These are phyloP conservation scores for Calocybe gangraenosa DNA, from an alignment of 768 basidiomycete genomes.

Conservation along the genomic window DNA sequence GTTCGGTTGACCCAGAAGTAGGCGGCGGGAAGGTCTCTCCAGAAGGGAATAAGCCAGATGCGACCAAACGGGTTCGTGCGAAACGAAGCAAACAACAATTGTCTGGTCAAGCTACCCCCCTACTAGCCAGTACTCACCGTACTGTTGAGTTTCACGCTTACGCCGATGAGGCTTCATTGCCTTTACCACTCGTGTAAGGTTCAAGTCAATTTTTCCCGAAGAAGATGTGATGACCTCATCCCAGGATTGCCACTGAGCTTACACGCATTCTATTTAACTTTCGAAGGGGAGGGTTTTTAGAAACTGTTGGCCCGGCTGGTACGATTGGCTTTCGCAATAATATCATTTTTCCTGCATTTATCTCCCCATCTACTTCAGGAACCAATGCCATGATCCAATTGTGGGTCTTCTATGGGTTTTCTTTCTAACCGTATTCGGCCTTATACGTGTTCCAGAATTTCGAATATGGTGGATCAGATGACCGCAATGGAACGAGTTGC, in stretches of 20 bases:
- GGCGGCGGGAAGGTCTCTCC: constrained; percentile 32
- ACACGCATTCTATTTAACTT: constrained; percentile 65
- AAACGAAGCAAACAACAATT: constrained; percentile 67
- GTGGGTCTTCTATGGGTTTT: constrained; percentile 29
- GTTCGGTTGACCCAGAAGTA: constrained; percentile 23
- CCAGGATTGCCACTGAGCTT: constrained; percentile 80
- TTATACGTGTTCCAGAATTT: constrained; percentile 43
- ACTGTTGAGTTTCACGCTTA: constrained; percentile 59
- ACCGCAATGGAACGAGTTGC: constrained; percentile 88
- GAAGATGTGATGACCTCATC: background rate
- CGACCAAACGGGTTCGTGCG: constrained; percentile 64
- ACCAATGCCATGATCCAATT: constrained; percentile 72
- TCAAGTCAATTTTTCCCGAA: background rate
- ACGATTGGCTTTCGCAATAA: constrained; percentile 18
- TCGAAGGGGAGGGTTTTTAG: constrained; percentile 76
- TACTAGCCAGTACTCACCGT: constrained; percentile 52
- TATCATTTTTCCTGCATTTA: background rate
- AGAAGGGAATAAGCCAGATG: constrained; percentile 34
- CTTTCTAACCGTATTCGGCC: background rate
- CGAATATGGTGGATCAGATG: constrained; percentile 82
- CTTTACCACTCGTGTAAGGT: constrained; percentile 75
- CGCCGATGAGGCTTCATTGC: constrained; percentile 59
- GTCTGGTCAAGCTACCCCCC: constrained; percentile 50
- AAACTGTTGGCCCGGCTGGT: constrained; percentile 89
- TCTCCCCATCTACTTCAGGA: constrained; percentile 37